Evolutionary conservation across 2,329 filamentous ascomycete genomes (phyloP).

Genomic region (Colletotrichum noveboracense): DNA sequence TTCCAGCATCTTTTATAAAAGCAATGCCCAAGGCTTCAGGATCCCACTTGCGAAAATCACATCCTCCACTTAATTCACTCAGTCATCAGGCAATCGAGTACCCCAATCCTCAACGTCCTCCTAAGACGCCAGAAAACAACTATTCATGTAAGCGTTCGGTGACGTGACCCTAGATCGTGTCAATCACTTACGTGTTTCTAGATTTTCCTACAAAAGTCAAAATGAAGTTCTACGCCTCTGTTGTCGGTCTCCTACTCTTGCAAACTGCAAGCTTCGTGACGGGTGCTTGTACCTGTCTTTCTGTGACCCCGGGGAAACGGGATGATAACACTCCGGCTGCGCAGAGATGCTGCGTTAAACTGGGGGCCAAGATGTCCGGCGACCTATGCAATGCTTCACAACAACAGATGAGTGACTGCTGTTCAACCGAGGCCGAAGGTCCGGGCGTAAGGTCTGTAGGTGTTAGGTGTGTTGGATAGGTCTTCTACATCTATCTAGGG

Average conservation of each 20-base stretch:
- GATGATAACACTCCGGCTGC: background rate
- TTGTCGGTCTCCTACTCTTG: background rate
- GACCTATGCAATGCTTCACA: background rate
- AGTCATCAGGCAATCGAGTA: fast-evolving
- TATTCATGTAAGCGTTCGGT: background rate
- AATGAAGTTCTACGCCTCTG: background rate
- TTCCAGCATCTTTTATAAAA: background rate
- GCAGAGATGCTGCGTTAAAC: background rate
- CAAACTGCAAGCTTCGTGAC: background rate
- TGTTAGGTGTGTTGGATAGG: background rate
- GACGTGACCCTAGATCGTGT: fast-evolving
- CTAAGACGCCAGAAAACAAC: fast-evolving
- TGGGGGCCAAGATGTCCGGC: background rate
- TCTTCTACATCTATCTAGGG: background rate
- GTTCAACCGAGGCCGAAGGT: background rate
- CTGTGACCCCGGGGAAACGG: background rate
- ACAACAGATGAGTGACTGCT: background rate
- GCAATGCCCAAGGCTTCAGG: fast-evolving
- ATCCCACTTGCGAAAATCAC: background rate
- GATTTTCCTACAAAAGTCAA: fast-evolving
- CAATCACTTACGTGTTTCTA: background rate
- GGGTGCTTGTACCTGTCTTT: background rate
- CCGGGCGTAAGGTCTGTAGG: background rate
- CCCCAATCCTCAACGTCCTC: background rate
- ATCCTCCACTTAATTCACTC: background rate